A percentile compares a stretch with the other conserved stretches of the same genome.
Conservation (phyloP, 192 early-diverging fungal genomes). For the Backusella tarrabulga region DNA sequence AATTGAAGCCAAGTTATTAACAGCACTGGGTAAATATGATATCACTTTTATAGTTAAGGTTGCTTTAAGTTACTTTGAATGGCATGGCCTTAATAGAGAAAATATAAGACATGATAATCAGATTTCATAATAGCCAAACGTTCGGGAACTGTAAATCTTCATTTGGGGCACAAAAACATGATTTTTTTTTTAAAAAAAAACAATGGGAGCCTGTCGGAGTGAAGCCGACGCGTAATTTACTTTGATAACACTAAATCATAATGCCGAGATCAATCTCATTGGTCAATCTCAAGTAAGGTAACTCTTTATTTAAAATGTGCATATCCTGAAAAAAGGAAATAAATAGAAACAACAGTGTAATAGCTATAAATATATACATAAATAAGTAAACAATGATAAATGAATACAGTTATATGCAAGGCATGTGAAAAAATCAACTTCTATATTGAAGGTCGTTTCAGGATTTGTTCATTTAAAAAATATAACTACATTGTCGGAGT, state of each 20-base stretch:
- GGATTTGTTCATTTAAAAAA: not conserved
- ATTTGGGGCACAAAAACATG: slow-evolving; percentile 1
- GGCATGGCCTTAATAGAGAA: not conserved
- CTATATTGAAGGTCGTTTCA: not conserved
- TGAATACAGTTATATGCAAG: not conserved
- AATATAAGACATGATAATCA: not conserved
- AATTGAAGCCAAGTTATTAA: not conserved
- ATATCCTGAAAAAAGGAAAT: not conserved
- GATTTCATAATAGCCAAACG: not conserved
- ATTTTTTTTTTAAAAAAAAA: not conserved
- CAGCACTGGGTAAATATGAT: not conserved
- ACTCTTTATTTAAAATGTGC: slow-evolving; percentile 7
- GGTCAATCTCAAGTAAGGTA: not conserved
- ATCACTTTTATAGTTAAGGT: not conserved
- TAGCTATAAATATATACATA: not conserved
- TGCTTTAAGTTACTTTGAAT: not conserved
- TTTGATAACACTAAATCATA: slow-evolving; percentile 7
- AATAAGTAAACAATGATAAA: not conserved
- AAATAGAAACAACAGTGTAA: not conserved
- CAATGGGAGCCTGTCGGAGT: slow-evolving; percentile 4
- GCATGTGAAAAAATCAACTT: slow-evolving; percentile 3
- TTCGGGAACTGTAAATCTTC: slow-evolving; percentile 1
- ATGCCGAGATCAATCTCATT: not conserved
- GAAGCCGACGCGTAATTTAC: slow-evolving; percentile 7
- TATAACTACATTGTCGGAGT: not conserved